A percentile compares a stretch with the other conserved stretches of the same genome.
Conservation (phyloP, 192 early-diverging fungal genomes). For the Globomyces pollinis-pini region DNA sequence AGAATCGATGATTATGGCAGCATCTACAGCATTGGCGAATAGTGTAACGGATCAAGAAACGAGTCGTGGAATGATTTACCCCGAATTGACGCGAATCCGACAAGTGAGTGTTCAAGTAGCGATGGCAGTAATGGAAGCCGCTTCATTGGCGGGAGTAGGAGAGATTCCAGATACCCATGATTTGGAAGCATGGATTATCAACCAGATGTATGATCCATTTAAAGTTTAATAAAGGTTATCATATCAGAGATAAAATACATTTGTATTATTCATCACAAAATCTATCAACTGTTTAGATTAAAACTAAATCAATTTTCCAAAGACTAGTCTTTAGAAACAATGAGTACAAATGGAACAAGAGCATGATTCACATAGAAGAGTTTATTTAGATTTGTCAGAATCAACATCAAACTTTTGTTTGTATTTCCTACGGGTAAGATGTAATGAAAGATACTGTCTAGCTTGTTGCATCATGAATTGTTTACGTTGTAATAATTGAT, state of each 20-base stretch:
- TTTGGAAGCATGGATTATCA: slow-evolving; percentile 13
- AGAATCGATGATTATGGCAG: slow-evolving; percentile 73
- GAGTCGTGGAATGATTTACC: slow-evolving; percentile 69
- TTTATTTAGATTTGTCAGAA: neutral
- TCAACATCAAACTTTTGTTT: neutral
- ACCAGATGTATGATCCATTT: slow-evolving; percentile 24
- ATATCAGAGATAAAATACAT: too few species aligned
- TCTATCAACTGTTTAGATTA: too few species aligned
- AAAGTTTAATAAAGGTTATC: too few species aligned
- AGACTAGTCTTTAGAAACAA: too few species aligned
- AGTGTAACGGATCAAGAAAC: slow-evolving; percentile 65
- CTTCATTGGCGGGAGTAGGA: slow-evolving; percentile 29
- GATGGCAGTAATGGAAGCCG: slow-evolving; percentile 59
- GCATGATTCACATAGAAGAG: neutral
- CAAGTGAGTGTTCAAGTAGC: slow-evolving; percentile 75
- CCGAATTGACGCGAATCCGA: slow-evolving; percentile 76
- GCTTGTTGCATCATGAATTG: slow-evolving; percentile 10
- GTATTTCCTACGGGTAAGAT: neutral
- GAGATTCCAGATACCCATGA: neutral
- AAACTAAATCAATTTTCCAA: too few species aligned
- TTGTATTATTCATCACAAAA: too few species aligned
- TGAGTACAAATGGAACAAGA: neutral
- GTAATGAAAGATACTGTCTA: too few species aligned
- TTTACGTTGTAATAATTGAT: neutral
- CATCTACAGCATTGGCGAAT: slow-evolving; percentile 70